Evolutionary conservation across 306 rosid genomes (phyloP).

Genomic region (Gleditsia sinensis): DNA sequence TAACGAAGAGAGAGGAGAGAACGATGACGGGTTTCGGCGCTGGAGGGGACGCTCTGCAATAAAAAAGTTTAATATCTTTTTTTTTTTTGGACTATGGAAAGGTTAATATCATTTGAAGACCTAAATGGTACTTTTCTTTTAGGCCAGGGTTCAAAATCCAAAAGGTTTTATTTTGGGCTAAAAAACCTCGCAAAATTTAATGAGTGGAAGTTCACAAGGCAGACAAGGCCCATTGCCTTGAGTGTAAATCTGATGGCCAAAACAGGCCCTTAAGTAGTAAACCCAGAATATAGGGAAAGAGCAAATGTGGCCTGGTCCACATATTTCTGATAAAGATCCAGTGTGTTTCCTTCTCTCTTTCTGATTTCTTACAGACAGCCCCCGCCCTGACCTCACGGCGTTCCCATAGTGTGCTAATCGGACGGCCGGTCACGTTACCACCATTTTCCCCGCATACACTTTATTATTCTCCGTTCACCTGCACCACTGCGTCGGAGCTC

Average conservation of each 20-base stretch:
- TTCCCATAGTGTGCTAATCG: neutral
- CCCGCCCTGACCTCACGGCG: neutral
- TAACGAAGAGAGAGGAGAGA: no score
- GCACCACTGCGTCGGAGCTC: slow-evolving; percentile 20
- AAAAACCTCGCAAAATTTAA: no score
- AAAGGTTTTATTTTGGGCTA: no score
- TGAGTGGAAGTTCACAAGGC: no score
- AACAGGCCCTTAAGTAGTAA: no score
- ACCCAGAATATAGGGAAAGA: neutral
- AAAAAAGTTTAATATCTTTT: no score
- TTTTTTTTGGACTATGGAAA: no score
- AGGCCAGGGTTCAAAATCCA: no score
- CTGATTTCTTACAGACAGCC: neutral
- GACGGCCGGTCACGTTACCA: slow-evolving; percentile 28
- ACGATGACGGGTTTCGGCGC: no score
- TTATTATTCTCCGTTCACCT: neutral
- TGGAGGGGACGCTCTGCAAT: no score
- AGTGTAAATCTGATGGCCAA: neutral
- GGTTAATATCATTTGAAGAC: no score
- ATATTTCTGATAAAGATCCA: neutral
- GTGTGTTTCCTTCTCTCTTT: neutral
- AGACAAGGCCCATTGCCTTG: neutral
- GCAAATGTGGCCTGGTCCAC: neutral
- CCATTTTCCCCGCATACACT: slow-evolving; percentile 21
- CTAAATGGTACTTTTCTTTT: no score